phyloP scores from a whole-genome alignment of 768 basidiomycete species.

The Leccinum pellstonianum region DNA sequence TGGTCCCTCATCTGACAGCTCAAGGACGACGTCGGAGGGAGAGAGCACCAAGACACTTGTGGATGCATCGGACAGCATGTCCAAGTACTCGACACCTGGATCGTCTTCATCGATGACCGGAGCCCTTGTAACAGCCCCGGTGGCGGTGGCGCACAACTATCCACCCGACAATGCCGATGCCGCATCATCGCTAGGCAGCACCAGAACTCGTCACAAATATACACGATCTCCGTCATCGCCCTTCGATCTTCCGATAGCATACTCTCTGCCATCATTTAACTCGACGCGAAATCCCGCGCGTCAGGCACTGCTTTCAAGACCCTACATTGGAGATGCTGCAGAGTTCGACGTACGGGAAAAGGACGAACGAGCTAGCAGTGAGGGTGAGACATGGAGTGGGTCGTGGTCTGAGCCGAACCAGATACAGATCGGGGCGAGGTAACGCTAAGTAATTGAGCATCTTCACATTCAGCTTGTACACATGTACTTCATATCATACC shows the following conservation, averaged over 20 bases:
- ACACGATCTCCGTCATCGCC: constrained; percentile 40
- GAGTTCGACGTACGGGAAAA: constrained; percentile 40
- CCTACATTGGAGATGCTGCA: constrained; percentile 6
- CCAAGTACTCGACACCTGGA: constrained; percentile 12
- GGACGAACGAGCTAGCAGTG: constrained; percentile 45
- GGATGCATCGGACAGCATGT: constrained; percentile 12
- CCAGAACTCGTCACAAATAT: constrained; percentile 29
- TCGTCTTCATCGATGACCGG: constrained; percentile 16
- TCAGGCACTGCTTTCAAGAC: constrained; percentile 2
- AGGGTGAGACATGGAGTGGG: constrained; percentile 51
- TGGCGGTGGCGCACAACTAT: constrained; percentile 38
- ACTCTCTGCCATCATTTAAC: constrained; percentile 34
- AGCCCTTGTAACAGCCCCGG: constrained; percentile 3
- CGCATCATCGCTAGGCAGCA: constrained; percentile 17
- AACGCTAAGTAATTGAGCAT: constrained; percentile 13
- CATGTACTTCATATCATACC: constrained; percentile 21
- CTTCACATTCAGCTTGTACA: constrained; percentile 5
- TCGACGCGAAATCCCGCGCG: constrained; percentile 9
- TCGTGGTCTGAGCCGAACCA: constrained; percentile 40
- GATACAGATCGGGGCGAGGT: constrained; percentile 30
- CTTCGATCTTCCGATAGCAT: constrained; percentile 34
- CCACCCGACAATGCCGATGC: constrained; percentile 55
- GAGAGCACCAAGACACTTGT: constrained; percentile 21
- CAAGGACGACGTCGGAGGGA: constrained; percentile 35
- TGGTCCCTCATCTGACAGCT: constrained; percentile 35